Base-by-base conservation (phyloP, 257 asterid species). In the Fraxinus quadrangulata region DNA sequence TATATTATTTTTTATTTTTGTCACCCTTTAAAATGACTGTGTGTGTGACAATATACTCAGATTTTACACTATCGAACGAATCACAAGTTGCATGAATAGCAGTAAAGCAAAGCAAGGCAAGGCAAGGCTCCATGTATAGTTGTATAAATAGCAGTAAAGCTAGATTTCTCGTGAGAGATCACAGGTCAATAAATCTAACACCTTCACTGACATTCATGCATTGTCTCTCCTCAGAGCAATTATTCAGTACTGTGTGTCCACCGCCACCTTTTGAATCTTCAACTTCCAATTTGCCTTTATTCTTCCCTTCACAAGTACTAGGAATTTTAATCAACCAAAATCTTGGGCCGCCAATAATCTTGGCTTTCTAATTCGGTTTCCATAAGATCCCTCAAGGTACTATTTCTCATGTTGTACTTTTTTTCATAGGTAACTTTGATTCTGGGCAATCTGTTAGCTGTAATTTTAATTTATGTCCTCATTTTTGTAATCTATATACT, bases 401-500 rank as follows among this genome's bases (percentile, higher is more conserved):
- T 76, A 39, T 72, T n/a, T 61, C 26, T 71, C 7, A 7, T 17
- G 75, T 69, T 68, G 19, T 63, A 61, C 54, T 21, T 36, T 68
- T 47, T 23, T 8, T 21, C 45, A 6, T 65, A 39, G 65, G 31
- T 84, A 80, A 76, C 88, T 81, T 87, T 78, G 56, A 77, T 80
- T 81, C 31, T 47, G 81, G 82, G 75, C 67, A 30, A 81, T 77
- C 71, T 21, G 69, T 67, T 79, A 80, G 84, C 70, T 76, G 76
- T n/a, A 42, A 28, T 78, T 79, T 68, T 30, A 51, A 67, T 71
- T 31, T 54, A 73, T 31, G 56, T 36, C 51, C 70, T 81, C 90
- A 89, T 89, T 89, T 89, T 83, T 85, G 96, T 90, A 83, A 84
- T 86, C 85, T 87, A 82, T 82, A 89, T 82, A 89, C 96, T 88